Percentiles rank a stretch among this genome's conserved stretches.
phyloP scores from a whole-genome alignment of 305 asterid species.

The Euphrasia arctica region DNA sequence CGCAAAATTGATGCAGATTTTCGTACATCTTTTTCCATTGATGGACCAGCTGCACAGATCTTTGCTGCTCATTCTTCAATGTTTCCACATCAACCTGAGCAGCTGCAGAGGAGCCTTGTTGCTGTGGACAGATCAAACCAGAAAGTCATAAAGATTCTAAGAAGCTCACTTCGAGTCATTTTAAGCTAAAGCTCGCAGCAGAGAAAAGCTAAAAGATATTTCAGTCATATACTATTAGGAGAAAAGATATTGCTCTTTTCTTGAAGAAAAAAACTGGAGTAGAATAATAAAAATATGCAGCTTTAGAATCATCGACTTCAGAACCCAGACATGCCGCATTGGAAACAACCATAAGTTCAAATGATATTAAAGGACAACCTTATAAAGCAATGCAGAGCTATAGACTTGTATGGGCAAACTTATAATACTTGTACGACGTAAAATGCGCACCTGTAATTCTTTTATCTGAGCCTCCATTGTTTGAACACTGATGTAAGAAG shows the following conservation, averaged over 20 bases:
- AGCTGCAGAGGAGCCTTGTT: slow-evolving; percentile 74
- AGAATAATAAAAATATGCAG: neutral
- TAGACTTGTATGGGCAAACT: neutral
- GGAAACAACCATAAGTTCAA: neutral
- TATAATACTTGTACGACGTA: slow-evolving; percentile 1
- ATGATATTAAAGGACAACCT: neutral
- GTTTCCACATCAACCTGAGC: slow-evolving; percentile 67
- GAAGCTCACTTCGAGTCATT: neutral
- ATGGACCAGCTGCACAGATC: slow-evolving; percentile 55
- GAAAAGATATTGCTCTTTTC: neutral
- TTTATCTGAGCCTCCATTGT: slow-evolving; percentile 67
- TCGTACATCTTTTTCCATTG: slow-evolving; percentile 60
- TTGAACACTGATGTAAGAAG: slow-evolving; percentile 46
- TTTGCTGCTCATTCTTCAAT: slow-evolving; percentile 49
- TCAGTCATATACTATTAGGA: neutral
- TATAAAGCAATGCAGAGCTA: neutral
- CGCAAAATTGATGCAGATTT: slow-evolving; percentile 62
- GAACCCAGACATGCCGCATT: too few relatives aligned
- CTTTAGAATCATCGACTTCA: too few relatives aligned
- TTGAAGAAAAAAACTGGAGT: neutral
- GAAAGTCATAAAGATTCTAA: slow-evolving; percentile 16
- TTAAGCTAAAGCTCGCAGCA: slow-evolving; percentile 3
- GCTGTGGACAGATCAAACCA: slow-evolving; percentile 35
- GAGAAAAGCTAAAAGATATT: neutral
- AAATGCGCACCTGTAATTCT: slow-evolving; percentile 62